These are phyloP conservation scores for Hypholoma sublateritium DNA, from an alignment of 768 basidiomycete species.

Conservation along the genomic window DNA sequence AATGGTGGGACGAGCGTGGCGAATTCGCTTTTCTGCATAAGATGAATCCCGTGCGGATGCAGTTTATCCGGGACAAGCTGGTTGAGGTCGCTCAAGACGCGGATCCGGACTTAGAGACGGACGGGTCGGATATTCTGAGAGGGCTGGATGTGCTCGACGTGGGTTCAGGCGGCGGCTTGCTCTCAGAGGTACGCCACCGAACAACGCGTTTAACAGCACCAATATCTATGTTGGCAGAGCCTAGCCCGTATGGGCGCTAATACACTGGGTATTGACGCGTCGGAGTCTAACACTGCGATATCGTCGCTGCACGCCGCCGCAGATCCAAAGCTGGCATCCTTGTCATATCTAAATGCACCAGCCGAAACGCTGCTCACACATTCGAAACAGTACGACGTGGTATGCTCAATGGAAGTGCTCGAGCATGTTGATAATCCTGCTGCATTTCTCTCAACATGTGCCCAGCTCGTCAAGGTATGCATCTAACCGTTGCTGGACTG, in stretches of 20 bases:
- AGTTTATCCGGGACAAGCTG: conserved; percentile 79
- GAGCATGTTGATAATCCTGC: conserved; percentile 96
- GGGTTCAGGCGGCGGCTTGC: conserved; percentile 91
- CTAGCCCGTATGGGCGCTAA: conserved; percentile 84
- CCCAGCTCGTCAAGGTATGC: conserved; percentile 82
- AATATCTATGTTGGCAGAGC: conserved; percentile 49
- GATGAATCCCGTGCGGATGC: conserved; percentile 92
- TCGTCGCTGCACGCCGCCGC: conserved; percentile 79
- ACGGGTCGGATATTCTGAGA: conserved; percentile 40
- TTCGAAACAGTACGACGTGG: conserved; percentile 77
- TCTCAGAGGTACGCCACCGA: conserved; percentile 73
- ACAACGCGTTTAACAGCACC: conserved; percentile 4
- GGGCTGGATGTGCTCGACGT: conserved; percentile 54
- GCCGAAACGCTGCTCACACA: conserved; percentile 74
- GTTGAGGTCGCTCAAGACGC: conserved; percentile 62
- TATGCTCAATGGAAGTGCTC: conserved; percentile 96
- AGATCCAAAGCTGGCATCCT: conserved; percentile 61
- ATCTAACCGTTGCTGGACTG: background rate
- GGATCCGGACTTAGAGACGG: conserved; percentile 32
- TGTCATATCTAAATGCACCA: conserved; percentile 70
- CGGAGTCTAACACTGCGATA: conserved; percentile 81
- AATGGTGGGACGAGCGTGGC: conserved; percentile 95
- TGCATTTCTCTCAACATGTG: conserved; percentile 78
- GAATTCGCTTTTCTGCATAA: conserved; percentile 87
- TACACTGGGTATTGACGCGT: conserved; percentile 93